Base-by-base conservation (phyloP, 306 rosid species). In the Carpinus viminea region DNA sequence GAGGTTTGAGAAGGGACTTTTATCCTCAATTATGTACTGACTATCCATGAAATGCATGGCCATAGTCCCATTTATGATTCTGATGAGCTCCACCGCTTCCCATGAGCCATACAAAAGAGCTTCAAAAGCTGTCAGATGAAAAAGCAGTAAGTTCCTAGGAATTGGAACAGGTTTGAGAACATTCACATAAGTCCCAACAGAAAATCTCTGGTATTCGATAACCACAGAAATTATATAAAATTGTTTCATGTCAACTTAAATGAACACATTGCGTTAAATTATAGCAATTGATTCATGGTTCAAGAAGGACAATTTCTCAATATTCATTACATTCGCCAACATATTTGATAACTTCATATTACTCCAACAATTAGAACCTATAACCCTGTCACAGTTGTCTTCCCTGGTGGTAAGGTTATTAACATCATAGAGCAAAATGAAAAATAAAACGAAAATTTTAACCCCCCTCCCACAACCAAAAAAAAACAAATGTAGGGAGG, bases 61-160 rank as follows among this genome's bases (percentile, higher is more conserved):
- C 80, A 91, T 43, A 36, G 87, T 70, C 79, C 98, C 98, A 17
- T 78, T 70, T 72, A 82, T 76, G 31, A 94, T 85, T 75, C 85
- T 81, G 74, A 94, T 46, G 77, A 61, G 84, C 70, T 94, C 87
- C 84, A 88, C 90, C 12, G 89, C 74, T 85, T 88, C 83, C 98
- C 98, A 94, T 69, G 97, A 87, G 26, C 93, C 92, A 76, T 45
- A 80, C 50, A 75, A 81, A 51, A 78, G 81, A 55, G 95, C 97
- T 84, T 94, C 98, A 77, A 94, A 94, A 8, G 93, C 98, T 92
- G 86, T 55, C 73, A 76, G 81, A 66, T 73, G 48, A 28, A 74
- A n/a, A 28, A 6, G 20, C 54, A 75, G 43, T 18, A 76, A 74
- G 61, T 52, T 48, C 69, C 21, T 36, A 43, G 11, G 13, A 50